Evolutionary conservation across 2,329 filamentous ascomycete species (phyloP), one percentile per base, ranked within the genome.

Genomic region (Colletotrichum sublineola): DNA sequence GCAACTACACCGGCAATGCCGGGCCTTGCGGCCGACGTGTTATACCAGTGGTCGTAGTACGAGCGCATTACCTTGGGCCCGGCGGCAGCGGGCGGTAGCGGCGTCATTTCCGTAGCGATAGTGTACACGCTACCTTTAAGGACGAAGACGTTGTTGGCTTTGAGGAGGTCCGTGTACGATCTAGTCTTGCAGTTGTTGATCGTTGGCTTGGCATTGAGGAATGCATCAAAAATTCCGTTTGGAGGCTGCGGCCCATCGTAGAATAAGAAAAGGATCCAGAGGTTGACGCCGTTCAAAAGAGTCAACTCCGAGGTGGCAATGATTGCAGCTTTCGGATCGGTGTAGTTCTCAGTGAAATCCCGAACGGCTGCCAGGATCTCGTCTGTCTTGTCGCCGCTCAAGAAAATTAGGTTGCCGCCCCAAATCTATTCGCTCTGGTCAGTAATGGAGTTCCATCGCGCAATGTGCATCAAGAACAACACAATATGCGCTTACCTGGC

Each of bases 261-360:
- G 81, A 90, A 91, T 46, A 90, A 77, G 79, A 91, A 91, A 71
- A 92, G 79, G 69, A 89, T 84, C 87, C 88, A 91, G 29, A 87
- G 81, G 73, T 90, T 83, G 58, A 89, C 75, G 0, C 85, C 70
- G 14, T 82, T 81, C 2, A 83, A 77, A 4, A 81, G 74, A 0
- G 84, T 83, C 20, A 86, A 81, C 75, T 89, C 84, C 2, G 85
- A 83, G 0, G 88, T 91, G 58, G 88, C 79, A 73, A 91, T 91
- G 57, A 92, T 85, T 15, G 85, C 88, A 0, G 89, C 90, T 77
- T 90, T 90, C 6, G 67, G 62, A 75, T 92, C 89, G 0, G 84
- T 80, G 76, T 89, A 88, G 78, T 91, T 82, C 75, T 86, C 83
- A 7, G 88, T 88, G 75, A 90, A 90, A 77, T 90, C 86, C 31